Conservation (phyloP, 176 grass and related monocot genomes). For the Elaeis guineensis region DNA sequence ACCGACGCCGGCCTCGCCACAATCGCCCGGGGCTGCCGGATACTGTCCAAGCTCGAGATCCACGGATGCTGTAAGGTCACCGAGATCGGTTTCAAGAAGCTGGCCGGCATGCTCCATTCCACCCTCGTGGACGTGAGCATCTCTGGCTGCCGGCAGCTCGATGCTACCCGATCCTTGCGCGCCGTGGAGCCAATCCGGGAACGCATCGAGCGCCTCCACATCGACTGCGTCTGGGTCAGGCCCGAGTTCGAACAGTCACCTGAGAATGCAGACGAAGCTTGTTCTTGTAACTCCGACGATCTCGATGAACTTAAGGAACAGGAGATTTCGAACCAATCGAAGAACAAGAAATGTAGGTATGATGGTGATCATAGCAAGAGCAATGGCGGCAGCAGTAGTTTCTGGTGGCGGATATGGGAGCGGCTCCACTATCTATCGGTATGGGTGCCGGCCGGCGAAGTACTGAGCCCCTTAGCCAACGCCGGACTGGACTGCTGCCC, state of each 20-base stretch:
- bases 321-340: slow-evolving; percentile 31
- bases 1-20: slow-evolving; percentile 46
- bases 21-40: slow-evolving; percentile 66
- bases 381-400: not conserved
- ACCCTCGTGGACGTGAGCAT: slow-evolving; percentile 68
- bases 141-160: slow-evolving; percentile 52
- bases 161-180: slow-evolving; percentile 36
- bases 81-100: slow-evolving; percentile 38
- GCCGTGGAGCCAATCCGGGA: slow-evolving; percentile 59
- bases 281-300: slow-evolving; percentile 16
- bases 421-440: slow-evolving; percentile 66
- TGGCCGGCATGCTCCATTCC: slow-evolving; percentile 28
- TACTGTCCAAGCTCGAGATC: slow-evolving; percentile 55
- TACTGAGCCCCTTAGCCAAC: slow-evolving; percentile 50
- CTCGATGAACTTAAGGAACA: slow-evolving; percentile 24
- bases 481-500: slow-evolving; percentile 61
- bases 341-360: slow-evolving; percentile 57
- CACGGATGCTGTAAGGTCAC: slow-evolving; percentile 56
- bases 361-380: not conserved
- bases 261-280: slow-evolving; percentile 5
- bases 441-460: slow-evolving; percentile 70
- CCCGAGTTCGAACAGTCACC: slow-evolving; percentile 9
- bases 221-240: slow-evolving; percentile 65
- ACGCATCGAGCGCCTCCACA: slow-evolving; percentile 67
- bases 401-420: slow-evolving; percentile 46